Percentiles rank a stretch among this genome's conserved stretches.
Conservation (phyloP, 108 stramenopile species). For the Pseudonitzschia multiseries region DNA sequence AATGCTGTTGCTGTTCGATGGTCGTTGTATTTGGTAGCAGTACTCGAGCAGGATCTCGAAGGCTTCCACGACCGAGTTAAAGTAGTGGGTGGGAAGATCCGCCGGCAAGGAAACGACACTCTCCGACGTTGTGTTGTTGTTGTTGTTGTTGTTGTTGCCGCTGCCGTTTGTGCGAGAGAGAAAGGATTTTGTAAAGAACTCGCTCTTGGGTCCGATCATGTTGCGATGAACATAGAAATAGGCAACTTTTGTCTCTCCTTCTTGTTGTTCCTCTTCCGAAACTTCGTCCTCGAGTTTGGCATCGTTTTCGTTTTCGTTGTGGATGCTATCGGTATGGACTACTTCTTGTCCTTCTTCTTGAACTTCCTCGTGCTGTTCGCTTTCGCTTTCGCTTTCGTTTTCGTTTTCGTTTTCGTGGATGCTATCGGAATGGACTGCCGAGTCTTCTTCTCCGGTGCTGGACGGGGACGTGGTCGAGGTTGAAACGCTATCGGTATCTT, state of each 20-base stretch:
- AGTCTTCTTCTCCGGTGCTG: neutral
- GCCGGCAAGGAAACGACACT: neutral
- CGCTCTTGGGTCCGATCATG: constrained; percentile 5
- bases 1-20: no score
- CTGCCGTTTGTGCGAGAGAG: neutral
- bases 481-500: neutral
- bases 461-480: neutral
- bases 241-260: neutral
- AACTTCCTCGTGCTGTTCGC: neutral
- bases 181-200: constrained; percentile 4
- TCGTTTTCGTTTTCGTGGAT: neutral
- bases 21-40: no score
- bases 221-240: constrained; percentile 2
- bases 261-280: no score
- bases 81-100: neutral
- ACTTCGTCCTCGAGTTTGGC: no score
- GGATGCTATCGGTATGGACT: no score
- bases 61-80: neutral
- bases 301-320: no score
- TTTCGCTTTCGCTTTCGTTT: neutral
- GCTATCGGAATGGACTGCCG: neutral
- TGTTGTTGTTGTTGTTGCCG: no score
- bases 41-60: constrained; percentile 1
- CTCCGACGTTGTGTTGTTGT: neutral
- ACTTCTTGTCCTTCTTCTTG: no score